Percentiles rank a stretch among this genome's conserved stretches.
Evolutionary conservation across 768 basidiomycete genomes (phyloP).

Genomic region (Sarcodon sp.): DNA sequence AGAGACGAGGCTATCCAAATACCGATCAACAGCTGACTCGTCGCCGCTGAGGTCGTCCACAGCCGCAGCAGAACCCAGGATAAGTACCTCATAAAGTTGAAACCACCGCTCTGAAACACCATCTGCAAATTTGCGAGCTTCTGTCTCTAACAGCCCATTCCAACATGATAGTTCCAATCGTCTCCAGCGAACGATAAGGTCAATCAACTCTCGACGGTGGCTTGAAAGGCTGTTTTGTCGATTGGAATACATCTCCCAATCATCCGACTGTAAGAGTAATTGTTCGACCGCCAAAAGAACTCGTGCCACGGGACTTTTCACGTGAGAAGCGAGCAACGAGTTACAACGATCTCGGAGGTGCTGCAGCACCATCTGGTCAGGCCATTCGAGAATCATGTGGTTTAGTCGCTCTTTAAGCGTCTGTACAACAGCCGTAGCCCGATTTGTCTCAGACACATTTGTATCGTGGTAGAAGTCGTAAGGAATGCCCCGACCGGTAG

Average conservation of each 20-base stretch:
- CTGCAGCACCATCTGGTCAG: slow-evolving; percentile 95
- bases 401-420: slow-evolving; percentile 40
- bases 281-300: slow-evolving; percentile 77
- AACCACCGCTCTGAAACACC: slow-evolving; percentile 77
- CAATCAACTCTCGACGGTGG: slow-evolving; percentile 52
- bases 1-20: slow-evolving; percentile 56
- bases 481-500: slow-evolving; percentile 6
- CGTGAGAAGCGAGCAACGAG: slow-evolving; percentile 41
- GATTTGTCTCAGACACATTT: slow-evolving; percentile 63
- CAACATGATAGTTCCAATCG: slow-evolving; percentile 83
- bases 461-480: slow-evolving; percentile 75
- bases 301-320: slow-evolving; percentile 69
- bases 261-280: slow-evolving; percentile 74
- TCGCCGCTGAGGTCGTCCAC: slow-evolving; percentile 17
- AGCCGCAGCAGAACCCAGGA: slow-evolving; percentile 49
- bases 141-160: slow-evolving; percentile 65
- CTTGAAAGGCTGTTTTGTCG: slow-evolving; percentile 68
- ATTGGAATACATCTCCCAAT: slow-evolving; percentile 97
- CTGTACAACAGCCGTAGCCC: slow-evolving; percentile 37
- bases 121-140: slow-evolving; percentile 33
- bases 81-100: slow-evolving; percentile 66
- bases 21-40: slow-evolving; percentile 24
- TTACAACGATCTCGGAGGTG: slow-evolving; percentile 67
- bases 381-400: slow-evolving; percentile 67
- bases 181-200: slow-evolving; percentile 81